These are phyloP conservation scores for Debaryomyces robertsiae DNA, from an alignment of 1,139 yeast species.

Conservation along the genomic window DNA sequence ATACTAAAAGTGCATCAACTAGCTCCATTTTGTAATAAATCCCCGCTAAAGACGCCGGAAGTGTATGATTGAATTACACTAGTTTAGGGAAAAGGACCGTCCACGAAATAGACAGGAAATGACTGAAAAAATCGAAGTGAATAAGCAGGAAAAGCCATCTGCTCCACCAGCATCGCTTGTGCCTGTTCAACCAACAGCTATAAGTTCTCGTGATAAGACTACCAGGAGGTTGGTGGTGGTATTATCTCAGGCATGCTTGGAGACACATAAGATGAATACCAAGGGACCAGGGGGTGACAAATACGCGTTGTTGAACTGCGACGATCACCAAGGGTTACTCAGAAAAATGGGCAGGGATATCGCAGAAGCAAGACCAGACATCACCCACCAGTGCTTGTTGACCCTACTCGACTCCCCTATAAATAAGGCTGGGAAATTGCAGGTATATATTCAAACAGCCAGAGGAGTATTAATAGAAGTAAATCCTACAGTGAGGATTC, in stretches of 20 bases:
- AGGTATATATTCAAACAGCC: conserved; percentile 94
- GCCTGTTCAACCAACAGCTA: conserved; percentile 82
- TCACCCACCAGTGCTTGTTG: conserved; percentile 92
- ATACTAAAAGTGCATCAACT: neutral
- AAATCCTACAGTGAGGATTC: conserved; percentile 94
- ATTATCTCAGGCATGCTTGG: conserved; percentile 90
- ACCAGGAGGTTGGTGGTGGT: conserved; percentile 90
- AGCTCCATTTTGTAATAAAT: neutral
- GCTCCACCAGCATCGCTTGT: conserved; percentile 70
- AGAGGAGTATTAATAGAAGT: conserved; percentile 93
- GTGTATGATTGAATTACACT: too few relatives aligned
- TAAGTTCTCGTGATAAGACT: conserved; percentile 78
- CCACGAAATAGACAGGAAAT: too few relatives aligned
- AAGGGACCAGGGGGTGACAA: conserved; percentile 86
- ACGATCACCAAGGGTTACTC: conserved; percentile 94
- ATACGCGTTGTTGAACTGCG: conserved; percentile 91
- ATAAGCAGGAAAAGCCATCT: conserved; percentile 32
- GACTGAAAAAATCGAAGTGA: conserved; percentile 30
- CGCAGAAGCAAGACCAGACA: conserved; percentile 97
- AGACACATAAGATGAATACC: conserved; percentile 83
- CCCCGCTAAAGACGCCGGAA: too few relatives aligned
- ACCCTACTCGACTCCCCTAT: conserved; percentile 94
- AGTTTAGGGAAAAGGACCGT: too few relatives aligned
- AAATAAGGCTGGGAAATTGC: conserved; percentile 94
- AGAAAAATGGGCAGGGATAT: conserved; percentile 97